These are phyloP conservation scores for Plasmodium fragile DNA, from an alignment of 169 alveolate species.

Conservation along the genomic window DNA sequence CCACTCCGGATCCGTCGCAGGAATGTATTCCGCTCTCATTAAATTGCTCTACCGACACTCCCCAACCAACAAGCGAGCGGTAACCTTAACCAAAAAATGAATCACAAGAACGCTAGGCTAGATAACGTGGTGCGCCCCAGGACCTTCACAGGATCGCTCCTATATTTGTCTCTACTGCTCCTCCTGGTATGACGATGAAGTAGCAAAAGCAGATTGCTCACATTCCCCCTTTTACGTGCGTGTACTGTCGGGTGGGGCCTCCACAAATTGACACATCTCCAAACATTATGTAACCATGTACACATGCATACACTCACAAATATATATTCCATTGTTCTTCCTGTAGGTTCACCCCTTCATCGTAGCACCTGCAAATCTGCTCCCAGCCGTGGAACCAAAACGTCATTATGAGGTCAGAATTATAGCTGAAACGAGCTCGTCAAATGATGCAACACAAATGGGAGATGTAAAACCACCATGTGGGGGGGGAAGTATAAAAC, in stretches of 20 bases:
- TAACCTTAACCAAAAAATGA: neutral
- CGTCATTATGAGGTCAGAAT: neutral
- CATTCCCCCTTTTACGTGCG: neutral
- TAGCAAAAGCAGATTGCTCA: neutral
- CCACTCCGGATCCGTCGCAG: neutral
- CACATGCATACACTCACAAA: neutral
- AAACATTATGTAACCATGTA: neutral
- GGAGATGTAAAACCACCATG: neutral
- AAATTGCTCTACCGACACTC: neutral
- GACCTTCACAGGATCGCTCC: neutral
- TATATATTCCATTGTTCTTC: neutral
- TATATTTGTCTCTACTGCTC: neutral
- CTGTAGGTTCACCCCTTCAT: neutral
- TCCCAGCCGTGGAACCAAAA: neutral
- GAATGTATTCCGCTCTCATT: neutral
- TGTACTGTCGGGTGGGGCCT: neutral
- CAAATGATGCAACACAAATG: neutral
- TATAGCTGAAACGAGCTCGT: neutral
- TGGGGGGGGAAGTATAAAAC: neutral
- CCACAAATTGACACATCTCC: neutral
- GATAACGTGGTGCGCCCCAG: neutral
- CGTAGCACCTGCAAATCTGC: neutral
- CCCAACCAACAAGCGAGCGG: neutral
- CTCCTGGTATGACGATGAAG: neutral
- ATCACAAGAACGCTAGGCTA: neutral